Conservation (phyloP, 768 basidiomycete genomes). For the Russula griseocarnosa region DNA sequence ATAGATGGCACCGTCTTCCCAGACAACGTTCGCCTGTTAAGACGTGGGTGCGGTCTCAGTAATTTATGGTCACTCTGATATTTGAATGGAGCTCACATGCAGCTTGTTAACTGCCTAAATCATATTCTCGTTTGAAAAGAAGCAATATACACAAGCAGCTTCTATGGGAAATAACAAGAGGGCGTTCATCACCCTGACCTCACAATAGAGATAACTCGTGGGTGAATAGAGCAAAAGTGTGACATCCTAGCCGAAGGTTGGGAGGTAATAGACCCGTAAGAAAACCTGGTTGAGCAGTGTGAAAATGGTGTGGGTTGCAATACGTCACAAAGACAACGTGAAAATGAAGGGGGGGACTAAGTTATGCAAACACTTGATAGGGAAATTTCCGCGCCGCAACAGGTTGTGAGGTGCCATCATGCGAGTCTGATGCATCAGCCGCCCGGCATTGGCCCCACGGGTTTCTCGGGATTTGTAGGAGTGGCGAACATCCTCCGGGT, state of each 20-base stretch:
- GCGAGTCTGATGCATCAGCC: constrained; percentile 1
- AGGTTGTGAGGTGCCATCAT: neutral
- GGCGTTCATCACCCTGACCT: neutral
- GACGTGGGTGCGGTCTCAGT: neutral
- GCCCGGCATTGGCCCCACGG: constrained; percentile 2
- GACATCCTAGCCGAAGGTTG: neutral
- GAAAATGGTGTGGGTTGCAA: neutral
- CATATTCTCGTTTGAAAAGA: constrained; percentile 11
- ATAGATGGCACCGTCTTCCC: neutral
- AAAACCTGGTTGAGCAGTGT: constrained; percentile 10
- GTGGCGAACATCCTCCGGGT: neutral
- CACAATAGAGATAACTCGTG: neutral
- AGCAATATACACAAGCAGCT: constrained; percentile 13
- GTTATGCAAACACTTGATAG: constrained; percentile 3
- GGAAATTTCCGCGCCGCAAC: constrained; percentile 7
- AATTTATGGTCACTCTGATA: neutral
- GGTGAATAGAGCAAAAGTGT: constrained; percentile 1
- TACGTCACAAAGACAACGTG: constrained; percentile 14
- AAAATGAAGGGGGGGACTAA: constrained; percentile 8
- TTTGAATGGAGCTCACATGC: constrained; percentile 3
- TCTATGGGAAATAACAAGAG: constrained; percentile 20
- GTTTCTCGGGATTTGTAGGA: constrained; percentile 1
- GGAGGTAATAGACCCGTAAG: neutral
- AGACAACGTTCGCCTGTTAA: neutral
- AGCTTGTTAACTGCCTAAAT: neutral